A percentile compares a stretch with the other conserved stretches of the same genome.
Evolutionary conservation across 371 early-diverging fungal genomes (phyloP).

Genomic region (Syncephalastrum racemosum): DNA sequence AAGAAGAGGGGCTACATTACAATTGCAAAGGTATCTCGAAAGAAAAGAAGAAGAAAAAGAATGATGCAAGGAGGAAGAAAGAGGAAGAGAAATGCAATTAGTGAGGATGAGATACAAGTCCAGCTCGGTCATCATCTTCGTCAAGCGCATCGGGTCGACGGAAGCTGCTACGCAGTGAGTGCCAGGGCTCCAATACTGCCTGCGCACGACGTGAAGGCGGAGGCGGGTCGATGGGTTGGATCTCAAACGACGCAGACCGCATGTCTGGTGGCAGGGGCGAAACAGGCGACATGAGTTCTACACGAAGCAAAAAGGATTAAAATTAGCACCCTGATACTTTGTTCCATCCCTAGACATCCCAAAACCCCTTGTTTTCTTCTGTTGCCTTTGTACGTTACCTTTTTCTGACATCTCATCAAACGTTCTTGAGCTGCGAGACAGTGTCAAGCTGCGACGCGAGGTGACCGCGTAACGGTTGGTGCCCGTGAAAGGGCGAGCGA

Average conservation of each 20-base stretch:
- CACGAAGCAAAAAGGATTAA: too few species aligned
- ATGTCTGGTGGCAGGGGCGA: too few species aligned
- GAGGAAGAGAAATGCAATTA: not conserved
- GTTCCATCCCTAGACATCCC: too few species aligned
- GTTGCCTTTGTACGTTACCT: not conserved
- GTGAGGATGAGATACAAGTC: slow-evolving; percentile 1
- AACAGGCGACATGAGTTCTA: too few species aligned
- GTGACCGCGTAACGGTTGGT: slow-evolving; percentile 31
- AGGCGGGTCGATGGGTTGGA: too few species aligned
- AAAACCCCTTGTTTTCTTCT: too few species aligned
- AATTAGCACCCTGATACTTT: too few species aligned
- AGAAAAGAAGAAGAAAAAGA: not conserved
- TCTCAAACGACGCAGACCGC: too few species aligned
- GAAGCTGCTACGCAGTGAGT: slow-evolving; percentile 3
- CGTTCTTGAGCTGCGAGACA: too few species aligned
- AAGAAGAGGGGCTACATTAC: too few species aligned
- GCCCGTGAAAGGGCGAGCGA: slow-evolving; percentile 36
- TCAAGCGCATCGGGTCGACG: slow-evolving; percentile 1
- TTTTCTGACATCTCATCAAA: slow-evolving; percentile 4
- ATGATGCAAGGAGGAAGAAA: not conserved
- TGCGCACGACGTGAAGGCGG: not conserved
- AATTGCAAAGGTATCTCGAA: too few species aligned
- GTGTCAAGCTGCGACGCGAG: slow-evolving; percentile 17
- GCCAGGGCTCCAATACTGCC: not conserved
- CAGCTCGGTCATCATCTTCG: slow-evolving; percentile 3